A percentile compares a stretch with the other conserved stretches of the same genome.
These are phyloP conservation scores for Metrosideros polymorpha DNA, from an alignment of 441 rosid species.

Conservation along the genomic window DNA sequence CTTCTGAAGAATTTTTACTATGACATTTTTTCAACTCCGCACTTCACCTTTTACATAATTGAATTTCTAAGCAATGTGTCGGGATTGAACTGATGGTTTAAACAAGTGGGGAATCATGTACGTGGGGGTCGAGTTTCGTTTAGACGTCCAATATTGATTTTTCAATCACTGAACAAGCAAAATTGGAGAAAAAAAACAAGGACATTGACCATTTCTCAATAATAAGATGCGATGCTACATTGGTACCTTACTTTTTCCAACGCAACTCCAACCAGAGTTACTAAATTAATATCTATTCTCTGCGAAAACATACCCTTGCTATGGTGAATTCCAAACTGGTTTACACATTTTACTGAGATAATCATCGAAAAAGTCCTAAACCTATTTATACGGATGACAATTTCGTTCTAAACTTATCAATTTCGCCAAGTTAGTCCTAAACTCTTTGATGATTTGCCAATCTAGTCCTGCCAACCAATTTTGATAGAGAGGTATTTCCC, in stretches of 20 bases:
- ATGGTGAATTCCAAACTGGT: background rate
- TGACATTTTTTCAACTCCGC: background rate
- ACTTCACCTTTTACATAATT: background rate
- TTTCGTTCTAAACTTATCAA: background rate
- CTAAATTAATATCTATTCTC: background rate
- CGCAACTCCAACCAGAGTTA: background rate
- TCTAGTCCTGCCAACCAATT: background rate
- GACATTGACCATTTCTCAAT: background rate
- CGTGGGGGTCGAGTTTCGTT: background rate
- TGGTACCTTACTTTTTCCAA: background rate
- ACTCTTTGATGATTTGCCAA: background rate
- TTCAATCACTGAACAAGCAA: background rate
- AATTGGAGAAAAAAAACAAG: background rate
- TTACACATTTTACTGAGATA: background rate
- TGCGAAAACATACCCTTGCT: background rate
- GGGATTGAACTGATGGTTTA: background rate
- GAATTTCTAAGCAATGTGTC: background rate
- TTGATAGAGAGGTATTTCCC: background rate
- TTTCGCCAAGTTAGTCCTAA: background rate
- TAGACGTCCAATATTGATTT: background rate
- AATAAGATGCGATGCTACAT: background rate
- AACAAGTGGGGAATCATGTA: background rate
- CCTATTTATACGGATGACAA: background rate
- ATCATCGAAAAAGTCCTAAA: background rate
- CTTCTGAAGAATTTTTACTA: too few species aligned